Conservation (phyloP, 371 early-diverging fungal species). For the Mortierella sp. region DNA sequence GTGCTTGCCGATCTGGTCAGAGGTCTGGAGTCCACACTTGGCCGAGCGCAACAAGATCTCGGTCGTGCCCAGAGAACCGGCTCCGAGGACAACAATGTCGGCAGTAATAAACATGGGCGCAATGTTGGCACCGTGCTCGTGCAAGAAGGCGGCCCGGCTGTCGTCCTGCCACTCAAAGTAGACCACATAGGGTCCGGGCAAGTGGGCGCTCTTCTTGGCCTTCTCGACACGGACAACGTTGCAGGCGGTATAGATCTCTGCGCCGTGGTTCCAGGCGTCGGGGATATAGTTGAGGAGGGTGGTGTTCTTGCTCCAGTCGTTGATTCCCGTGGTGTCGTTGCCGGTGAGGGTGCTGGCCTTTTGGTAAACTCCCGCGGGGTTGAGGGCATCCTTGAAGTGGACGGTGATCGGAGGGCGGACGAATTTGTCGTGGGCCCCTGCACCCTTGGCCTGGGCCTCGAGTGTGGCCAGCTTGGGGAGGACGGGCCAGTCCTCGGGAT, state of each 20-base stretch:
- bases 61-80: conserved; percentile 57
- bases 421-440: conserved; percentile 49
- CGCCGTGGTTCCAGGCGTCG: conserved; percentile 62
- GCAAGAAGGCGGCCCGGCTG: conserved; percentile 35
- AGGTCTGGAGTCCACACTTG: conserved; percentile 46
- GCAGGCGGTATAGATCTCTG: conserved; percentile 57
- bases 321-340: conserved; percentile 58
- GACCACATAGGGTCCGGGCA: conserved; percentile 43
- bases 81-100: conserved; percentile 59
- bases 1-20: conserved; percentile 52
- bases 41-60: conserved; percentile 58
- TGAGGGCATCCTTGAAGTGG: conserved; percentile 56
- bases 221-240: conserved; percentile 56
- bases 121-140: conserved; percentile 37
- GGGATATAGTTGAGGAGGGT: conserved; percentile 61
- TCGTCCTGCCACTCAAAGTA: conserved; percentile 60
- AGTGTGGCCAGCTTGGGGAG: conserved; percentile 56
- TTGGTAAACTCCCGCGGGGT: conserved; percentile 58
- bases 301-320: conserved; percentile 61
- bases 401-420: conserved; percentile 57
- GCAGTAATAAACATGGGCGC: conserved; percentile 59
- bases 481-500: conserved; percentile 58
- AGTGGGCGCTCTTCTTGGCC: conserved; percentile 24
- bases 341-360: conserved; percentile 55
- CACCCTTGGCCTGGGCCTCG: conserved; percentile 55